Evolutionary conservation across 1,284 basidiomycete genomes (phyloP).

Genomic region (Rugosomyces carneus): DNA sequence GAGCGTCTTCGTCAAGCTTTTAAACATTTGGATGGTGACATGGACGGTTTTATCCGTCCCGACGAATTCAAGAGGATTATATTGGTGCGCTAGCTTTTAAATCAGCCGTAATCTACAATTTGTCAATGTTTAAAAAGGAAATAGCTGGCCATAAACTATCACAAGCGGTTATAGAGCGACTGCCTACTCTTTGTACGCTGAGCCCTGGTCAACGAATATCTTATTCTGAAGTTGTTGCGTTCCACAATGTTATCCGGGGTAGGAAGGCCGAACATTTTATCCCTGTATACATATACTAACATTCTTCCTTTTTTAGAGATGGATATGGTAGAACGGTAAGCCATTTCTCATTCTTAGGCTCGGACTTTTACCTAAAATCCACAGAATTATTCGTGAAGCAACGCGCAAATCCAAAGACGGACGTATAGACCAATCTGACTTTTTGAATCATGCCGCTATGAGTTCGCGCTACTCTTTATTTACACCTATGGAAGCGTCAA

Average conservation of each 20-base stretch:
- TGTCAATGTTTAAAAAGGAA: slow-evolving; percentile 48
- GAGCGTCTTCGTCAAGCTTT: slow-evolving; percentile 93
- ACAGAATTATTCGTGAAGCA: slow-evolving; percentile 77
- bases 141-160: slow-evolving; percentile 94
- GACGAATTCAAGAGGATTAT: slow-evolving; percentile 93
- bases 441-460: slow-evolving; percentile 68
- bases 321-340: slow-evolving; percentile 89
- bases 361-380: slow-evolving; percentile 10
- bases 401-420: slow-evolving; percentile 89
- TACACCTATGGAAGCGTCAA: slow-evolving; percentile 93
- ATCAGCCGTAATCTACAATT: slow-evolving; percentile 1
- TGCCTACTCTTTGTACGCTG: slow-evolving; percentile 85
- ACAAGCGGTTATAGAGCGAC: slow-evolving; percentile 80
- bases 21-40: slow-evolving; percentile 81
- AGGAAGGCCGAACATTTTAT: slow-evolving; percentile 20
- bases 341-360: neutral
- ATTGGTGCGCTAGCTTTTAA: slow-evolving; percentile 46
- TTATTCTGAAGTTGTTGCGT: slow-evolving; percentile 92
- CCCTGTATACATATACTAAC: slow-evolving; percentile 5
- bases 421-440: slow-evolving; percentile 81
- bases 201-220: slow-evolving; percentile 85
- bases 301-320: slow-evolving; percentile 57
- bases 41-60: slow-evolving; percentile 87
- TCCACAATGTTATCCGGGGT: slow-evolving; percentile 90
- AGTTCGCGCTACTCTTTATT: slow-evolving; percentile 87